phyloP scores from a whole-genome alignment of 2,329 filamentous ascomycete species.

The Aspergillus terreus region DNA sequence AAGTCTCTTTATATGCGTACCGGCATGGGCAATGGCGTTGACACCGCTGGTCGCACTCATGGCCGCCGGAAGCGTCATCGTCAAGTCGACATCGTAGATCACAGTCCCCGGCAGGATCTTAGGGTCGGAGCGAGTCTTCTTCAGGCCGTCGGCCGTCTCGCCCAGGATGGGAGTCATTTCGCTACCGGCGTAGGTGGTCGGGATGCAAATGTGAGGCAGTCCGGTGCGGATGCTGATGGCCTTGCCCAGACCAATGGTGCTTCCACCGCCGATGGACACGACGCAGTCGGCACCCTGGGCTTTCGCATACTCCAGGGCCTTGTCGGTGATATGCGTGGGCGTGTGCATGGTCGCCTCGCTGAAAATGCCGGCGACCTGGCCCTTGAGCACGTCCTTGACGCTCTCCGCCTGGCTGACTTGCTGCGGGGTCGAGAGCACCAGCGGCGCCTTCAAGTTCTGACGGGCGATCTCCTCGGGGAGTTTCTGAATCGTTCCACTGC shows the following conservation, averaged over 20 bases:
- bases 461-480: slow-evolving; percentile 42
- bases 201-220: slow-evolving; percentile 57
- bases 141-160: slow-evolving; percentile 56
- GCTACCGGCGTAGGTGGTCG: slow-evolving; percentile 60
- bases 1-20: slow-evolving; percentile 23
- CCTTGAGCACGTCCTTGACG: slow-evolving; percentile 44
- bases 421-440: slow-evolving; percentile 56
- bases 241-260: slow-evolving; percentile 61
- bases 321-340: slow-evolving; percentile 54
- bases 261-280: slow-evolving; percentile 60
- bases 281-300: slow-evolving; percentile 50
- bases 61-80: slow-evolving; percentile 53
- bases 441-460: slow-evolving; percentile 48
- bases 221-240: slow-evolving; percentile 52
- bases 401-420: slow-evolving; percentile 47
- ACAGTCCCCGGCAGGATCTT: slow-evolving; percentile 59
- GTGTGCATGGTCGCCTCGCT: slow-evolving; percentile 62
- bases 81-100: slow-evolving; percentile 63
- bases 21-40: slow-evolving; percentile 63
- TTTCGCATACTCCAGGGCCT: slow-evolving; percentile 49
- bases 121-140: slow-evolving; percentile 56
- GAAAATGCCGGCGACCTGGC: slow-evolving; percentile 51
- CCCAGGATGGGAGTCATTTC: slow-evolving; percentile 65
- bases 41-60: slow-evolving; percentile 59
- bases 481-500: slow-evolving; percentile 51